Conservation (phyloP, 768 basidiomycete genomes). For the Pleurotus sapidus region DNA sequence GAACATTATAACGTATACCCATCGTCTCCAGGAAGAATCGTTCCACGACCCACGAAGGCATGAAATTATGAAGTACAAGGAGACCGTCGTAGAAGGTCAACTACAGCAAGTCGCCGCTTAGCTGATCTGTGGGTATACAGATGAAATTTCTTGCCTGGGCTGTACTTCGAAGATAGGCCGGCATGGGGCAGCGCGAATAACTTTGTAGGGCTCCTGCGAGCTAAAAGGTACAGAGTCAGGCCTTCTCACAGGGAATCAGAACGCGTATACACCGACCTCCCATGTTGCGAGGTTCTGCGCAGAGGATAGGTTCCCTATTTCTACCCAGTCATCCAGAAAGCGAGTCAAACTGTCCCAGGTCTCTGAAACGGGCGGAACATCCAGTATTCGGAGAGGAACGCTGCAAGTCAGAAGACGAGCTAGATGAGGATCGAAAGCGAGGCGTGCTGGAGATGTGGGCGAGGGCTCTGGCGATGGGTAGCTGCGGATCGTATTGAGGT, state of each 20-base stretch:
- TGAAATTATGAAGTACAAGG: conserved; percentile 48
- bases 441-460: conserved; percentile 42
- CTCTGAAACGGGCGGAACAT: conserved; percentile 42
- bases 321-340: conserved; percentile 55
- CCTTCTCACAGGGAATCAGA: neutral
- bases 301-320: conserved; percentile 43
- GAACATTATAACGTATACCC: conserved; percentile 48
- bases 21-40: conserved; percentile 64
- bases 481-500: conserved; percentile 37
- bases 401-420: conserved; percentile 64
- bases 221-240: neutral
- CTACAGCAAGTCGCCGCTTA: conserved; percentile 26
- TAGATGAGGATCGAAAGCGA: conserved; percentile 66
- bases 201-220: neutral
- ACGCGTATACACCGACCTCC: conserved; percentile 44
- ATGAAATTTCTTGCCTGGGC: conserved; percentile 46
- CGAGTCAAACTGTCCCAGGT: conserved; percentile 50
- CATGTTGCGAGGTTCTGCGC: conserved; percentile 50
- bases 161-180: conserved; percentile 62
- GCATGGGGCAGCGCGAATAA: conserved; percentile 22
- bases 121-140: neutral
- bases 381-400: conserved; percentile 64
- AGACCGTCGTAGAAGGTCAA: conserved; percentile 57
- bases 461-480: conserved; percentile 33
- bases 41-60: conserved; percentile 54